Conservation (phyloP, 2,329 filamentous ascomycete species). For the Emmonsiellopsis sp. region DNA sequence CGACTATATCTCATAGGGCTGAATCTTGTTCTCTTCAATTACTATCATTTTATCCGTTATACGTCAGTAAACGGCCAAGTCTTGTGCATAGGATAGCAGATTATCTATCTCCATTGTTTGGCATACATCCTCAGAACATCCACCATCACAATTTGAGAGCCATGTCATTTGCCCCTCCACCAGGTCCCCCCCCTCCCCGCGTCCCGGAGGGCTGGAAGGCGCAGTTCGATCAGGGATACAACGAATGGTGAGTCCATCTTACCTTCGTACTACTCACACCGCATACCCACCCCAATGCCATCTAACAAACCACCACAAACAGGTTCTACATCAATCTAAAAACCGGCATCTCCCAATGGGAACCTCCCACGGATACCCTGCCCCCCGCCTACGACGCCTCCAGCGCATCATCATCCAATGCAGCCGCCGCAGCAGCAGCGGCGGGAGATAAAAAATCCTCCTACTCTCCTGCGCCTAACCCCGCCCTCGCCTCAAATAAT, state of each 20-base stretch:
- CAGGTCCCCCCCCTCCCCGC: slow-evolving; percentile 48
- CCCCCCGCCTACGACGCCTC: slow-evolving; percentile 53
- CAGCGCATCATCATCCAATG: slow-evolving; percentile 1
- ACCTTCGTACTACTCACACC: not conserved
- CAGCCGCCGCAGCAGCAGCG: slow-evolving; percentile 33
- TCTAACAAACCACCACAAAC: slow-evolving; percentile 10
- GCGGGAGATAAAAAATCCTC: slow-evolving; percentile 35
- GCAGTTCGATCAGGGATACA: slow-evolving; percentile 79
- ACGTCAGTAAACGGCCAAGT: too few relatives aligned
- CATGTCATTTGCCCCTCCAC: slow-evolving; percentile 34
- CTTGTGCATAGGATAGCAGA: too few relatives aligned
- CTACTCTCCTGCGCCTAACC: slow-evolving; percentile 3
- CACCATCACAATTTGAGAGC: not conserved
- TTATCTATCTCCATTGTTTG: too few relatives aligned
- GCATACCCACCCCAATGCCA: not conserved
- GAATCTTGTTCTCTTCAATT: too few relatives aligned
- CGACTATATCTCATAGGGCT: too few relatives aligned
- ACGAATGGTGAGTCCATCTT: slow-evolving; percentile 56
- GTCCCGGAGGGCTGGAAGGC: slow-evolving; percentile 76
- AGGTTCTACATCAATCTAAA: slow-evolving; percentile 88
- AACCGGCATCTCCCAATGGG: slow-evolving; percentile 88
- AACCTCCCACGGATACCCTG: slow-evolving; percentile 39
- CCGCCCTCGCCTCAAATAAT: slow-evolving; percentile 55
- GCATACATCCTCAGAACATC: too few relatives aligned
- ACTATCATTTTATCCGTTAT: too few relatives aligned